Conservation (phyloP, 2,329 filamentous ascomycete genomes). For the Pochonia chlamydosporia region DNA sequence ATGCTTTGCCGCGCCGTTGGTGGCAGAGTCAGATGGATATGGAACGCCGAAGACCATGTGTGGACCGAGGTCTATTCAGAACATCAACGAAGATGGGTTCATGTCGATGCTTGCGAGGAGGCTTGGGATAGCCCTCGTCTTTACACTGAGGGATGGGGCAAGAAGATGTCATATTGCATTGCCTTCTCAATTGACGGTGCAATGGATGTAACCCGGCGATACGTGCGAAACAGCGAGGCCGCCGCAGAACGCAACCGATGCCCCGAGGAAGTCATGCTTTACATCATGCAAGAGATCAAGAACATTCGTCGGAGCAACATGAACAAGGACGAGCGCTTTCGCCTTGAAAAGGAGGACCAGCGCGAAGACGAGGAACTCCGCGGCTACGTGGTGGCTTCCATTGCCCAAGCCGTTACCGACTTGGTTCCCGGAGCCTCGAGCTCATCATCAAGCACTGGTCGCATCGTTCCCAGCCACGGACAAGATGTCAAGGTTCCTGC, state of each 20-base stretch:
- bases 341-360: constrained; percentile 73
- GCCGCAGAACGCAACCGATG: constrained; percentile 72
- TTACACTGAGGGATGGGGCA: constrained; percentile 92
- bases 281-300: constrained; percentile 89
- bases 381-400: constrained; percentile 65
- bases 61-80: constrained; percentile 98
- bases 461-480: constrained; percentile 14
- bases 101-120: constrained; percentile 91
- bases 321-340: constrained; percentile 78
- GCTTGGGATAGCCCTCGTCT: constrained; percentile 91
- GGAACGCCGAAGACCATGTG: constrained; percentile 95
- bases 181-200: constrained; percentile 89
- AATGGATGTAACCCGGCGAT: constrained; percentile 60
- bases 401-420: constrained; percentile 66
- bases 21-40: constrained; percentile 90
- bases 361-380: constrained; percentile 71
- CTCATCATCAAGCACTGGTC: constrained; percentile 14
- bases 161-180: constrained; percentile 95
- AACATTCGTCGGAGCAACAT: constrained; percentile 77
- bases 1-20: constrained; percentile 95
- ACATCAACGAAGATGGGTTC: constrained; percentile 90
- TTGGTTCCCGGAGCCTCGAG: constrained; percentile 48
- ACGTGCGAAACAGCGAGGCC: constrained; percentile 66
- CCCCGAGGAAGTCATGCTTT: constrained; percentile 83
- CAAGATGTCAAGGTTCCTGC: constrained; percentile 57